phyloP scores from a whole-genome alignment of 139 green algal species.

The Marvania coccoides region DNA sequence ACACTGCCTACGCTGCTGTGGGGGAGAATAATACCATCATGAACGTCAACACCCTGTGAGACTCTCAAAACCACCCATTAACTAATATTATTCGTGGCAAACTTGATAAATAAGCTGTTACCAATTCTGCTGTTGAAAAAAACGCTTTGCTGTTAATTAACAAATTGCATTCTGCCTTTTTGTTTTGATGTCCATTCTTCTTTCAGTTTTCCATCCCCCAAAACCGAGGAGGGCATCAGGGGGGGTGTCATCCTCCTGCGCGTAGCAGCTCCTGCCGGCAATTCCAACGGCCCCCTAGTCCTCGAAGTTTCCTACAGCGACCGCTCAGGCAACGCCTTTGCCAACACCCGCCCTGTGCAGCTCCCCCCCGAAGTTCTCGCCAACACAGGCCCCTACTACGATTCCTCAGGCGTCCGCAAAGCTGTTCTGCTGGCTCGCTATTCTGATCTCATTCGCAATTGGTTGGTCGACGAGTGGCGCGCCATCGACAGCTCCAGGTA shows the following conservation, averaged over 20 bases:
- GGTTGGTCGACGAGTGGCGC: conserved; percentile 26
- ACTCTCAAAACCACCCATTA: no score
- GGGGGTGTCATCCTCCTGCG: conserved; percentile 28
- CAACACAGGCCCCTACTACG: neutral
- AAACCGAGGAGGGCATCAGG: conserved; percentile 31
- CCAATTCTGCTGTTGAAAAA: no score
- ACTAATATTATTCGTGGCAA: no score
- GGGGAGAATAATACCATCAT: neutral
- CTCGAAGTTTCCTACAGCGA: conserved; percentile 15
- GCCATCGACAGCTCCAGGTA: neutral
- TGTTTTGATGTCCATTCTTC: no score
- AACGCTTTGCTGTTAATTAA: no score
- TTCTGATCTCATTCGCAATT: conserved; percentile 16
- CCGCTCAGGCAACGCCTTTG: neutral
- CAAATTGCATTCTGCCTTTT: no score
- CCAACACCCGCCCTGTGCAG: neutral
- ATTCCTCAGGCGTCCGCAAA: conserved; percentile 19
- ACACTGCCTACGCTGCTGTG: neutral
- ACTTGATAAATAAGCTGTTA: no score
- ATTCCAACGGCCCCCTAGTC: neutral
- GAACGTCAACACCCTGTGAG: conserved; percentile 25
- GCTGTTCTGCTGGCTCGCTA: conserved; percentile 31
- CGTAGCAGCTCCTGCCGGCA: neutral
- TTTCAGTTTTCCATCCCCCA: conserved; percentile 18
- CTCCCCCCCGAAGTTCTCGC: no score